Conservation (phyloP, 257 asterid genomes). For the Lycium barbarum region DNA sequence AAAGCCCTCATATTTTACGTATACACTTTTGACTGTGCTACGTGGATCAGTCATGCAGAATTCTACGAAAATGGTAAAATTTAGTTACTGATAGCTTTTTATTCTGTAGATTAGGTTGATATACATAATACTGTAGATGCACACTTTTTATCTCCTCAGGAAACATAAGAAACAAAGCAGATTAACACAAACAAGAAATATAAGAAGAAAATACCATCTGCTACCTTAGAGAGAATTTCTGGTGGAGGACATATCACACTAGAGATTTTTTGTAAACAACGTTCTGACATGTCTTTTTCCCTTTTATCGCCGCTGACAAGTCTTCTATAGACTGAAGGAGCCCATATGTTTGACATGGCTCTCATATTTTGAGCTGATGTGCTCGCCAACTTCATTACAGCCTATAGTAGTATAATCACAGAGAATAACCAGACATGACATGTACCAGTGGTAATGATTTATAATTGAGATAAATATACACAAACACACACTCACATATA, state of each 20-base stretch:
- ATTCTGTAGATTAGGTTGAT: neutral
- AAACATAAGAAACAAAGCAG: neutral
- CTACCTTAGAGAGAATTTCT: slow-evolving; percentile 70
- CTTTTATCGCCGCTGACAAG: slow-evolving; percentile 76
- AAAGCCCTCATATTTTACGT: neutral
- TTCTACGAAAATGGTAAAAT: neutral
- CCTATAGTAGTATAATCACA: slow-evolving; percentile 45
- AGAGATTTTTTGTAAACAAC: slow-evolving; percentile 71
- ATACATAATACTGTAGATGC: neutral
- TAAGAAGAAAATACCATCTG: slow-evolving; percentile 22
- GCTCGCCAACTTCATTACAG: slow-evolving; percentile 70
- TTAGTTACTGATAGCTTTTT: neutral
- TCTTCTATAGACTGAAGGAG: slow-evolving; percentile 80
- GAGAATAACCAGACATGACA: slow-evolving; percentile 4
- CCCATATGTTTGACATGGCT: slow-evolving; percentile 64
- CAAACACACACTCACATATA: too few species aligned
- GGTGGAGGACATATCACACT: slow-evolving; percentile 64
- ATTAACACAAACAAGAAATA: slow-evolving; percentile 8
- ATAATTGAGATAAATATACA: neutral
- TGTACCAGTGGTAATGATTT: neutral
- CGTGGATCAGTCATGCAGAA: neutral
- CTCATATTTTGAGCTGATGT: slow-evolving; percentile 62
- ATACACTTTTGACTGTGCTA: neutral
- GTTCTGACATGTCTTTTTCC: slow-evolving; percentile 84
- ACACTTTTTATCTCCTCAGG: neutral